Percentiles rank a stretch among this genome's conserved stretches.
Evolutionary conservation across 345 rosid species (phyloP).

Genomic region (Gossypium stocksii): DNA sequence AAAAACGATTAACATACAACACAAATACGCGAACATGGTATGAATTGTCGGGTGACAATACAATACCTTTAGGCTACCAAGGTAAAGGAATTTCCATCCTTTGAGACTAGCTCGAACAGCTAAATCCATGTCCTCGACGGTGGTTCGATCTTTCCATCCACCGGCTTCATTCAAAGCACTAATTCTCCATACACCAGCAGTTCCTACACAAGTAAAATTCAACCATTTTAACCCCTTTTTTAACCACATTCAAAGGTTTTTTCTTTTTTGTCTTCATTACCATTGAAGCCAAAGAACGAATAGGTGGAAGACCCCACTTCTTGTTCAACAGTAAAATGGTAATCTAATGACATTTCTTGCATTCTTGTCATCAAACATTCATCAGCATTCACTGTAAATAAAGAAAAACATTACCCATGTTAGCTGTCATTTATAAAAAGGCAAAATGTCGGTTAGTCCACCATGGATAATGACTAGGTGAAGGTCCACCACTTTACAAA

Average conservation of each 20-base stretch:
- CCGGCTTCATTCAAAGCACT: constrained; percentile 89
- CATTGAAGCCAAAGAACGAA: constrained; percentile 95
- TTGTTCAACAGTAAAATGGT: constrained; percentile 93
- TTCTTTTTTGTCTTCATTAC: constrained; percentile 20
- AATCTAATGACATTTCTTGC: constrained; percentile 97
- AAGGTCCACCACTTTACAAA: constrained; percentile 31
- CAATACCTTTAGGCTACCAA: constrained; percentile 65
- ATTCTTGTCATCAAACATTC: constrained; percentile 97
- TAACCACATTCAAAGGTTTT: too few relatives aligned
- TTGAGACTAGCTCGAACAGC: constrained; percentile 96
- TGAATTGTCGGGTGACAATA: constrained; percentile 11
- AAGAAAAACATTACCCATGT: constrained; percentile 5
- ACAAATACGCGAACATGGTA: not conserved
- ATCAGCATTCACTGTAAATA: constrained; percentile 69
- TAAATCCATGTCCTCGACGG: constrained; percentile 97
- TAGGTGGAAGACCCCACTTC: constrained; percentile 95
- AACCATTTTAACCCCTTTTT: too few relatives aligned
- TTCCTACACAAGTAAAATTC: constrained; percentile 40
- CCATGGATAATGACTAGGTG: constrained; percentile 25
- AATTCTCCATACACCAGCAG: constrained; percentile 96
- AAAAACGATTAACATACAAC: not conserved
- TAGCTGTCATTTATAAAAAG: constrained; percentile 26
- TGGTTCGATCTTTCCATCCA: constrained; percentile 98
- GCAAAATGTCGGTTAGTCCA: constrained; percentile 22
- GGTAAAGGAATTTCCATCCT: constrained; percentile 93